A percentile compares a stretch with the other conserved stretches of the same genome.
Conservation (phyloP, 176 grass and related monocot species). For the Eleusine indica region DNA sequence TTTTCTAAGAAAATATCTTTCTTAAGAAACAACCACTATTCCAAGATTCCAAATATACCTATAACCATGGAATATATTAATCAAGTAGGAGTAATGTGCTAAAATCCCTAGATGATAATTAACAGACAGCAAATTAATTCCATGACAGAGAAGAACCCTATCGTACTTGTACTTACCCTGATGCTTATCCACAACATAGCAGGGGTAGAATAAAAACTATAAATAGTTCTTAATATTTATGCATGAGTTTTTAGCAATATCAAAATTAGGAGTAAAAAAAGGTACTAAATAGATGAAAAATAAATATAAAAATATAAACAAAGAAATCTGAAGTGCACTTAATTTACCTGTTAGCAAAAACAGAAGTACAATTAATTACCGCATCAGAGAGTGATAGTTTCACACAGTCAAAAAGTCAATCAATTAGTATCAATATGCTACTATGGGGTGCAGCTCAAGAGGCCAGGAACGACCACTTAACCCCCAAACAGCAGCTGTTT, state of each 20-base stretch:
- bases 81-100: neutral
- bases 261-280: neutral
- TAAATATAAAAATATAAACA: neutral
- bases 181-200: neutral
- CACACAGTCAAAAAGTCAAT: neutral
- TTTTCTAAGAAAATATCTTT: neutral
- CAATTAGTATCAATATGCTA: neutral
- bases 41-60: neutral
- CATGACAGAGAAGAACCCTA: neutral
- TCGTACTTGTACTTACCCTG: neutral
- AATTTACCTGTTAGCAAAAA: neutral
- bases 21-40: neutral
- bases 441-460: neutral
- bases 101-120: neutral
- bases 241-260: neutral
- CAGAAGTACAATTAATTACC: neutral
- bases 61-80: neutral
- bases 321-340: neutral
- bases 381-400: neutral
- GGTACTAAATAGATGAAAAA: neutral
- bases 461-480: neutral
- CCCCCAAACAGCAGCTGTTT: constrained; percentile 2
- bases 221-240: neutral
- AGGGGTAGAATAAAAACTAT: neutral
- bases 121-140: constrained; percentile 22